phyloP scores from a whole-genome alignment of 805 yeast genomes.

The Kazachstania viticola region DNA sequence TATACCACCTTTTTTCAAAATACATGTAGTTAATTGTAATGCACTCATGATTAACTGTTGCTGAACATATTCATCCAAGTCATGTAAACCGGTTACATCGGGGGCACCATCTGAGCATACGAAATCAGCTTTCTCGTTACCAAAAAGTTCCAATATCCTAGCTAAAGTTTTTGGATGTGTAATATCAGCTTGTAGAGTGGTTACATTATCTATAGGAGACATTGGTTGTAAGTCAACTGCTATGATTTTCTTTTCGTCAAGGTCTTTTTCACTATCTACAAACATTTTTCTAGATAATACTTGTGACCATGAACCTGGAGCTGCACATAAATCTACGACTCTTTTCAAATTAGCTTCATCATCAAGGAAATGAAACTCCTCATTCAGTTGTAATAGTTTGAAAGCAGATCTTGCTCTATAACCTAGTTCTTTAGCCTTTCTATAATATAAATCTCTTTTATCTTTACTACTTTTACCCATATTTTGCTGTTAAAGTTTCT shows the following conservation, averaged over 20 bases:
- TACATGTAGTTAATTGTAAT: slow-evolving; percentile 78
- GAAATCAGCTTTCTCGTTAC: slow-evolving; percentile 87
- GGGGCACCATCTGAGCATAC: slow-evolving; percentile 98
- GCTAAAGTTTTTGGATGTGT: slow-evolving; percentile 87
- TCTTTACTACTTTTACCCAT: slow-evolving; percentile 97
- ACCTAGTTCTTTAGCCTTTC: slow-evolving; percentile 96
- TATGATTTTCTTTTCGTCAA: slow-evolving; percentile 54
- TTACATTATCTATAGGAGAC: slow-evolving; percentile 90
- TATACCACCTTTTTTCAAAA: slow-evolving; percentile 78
- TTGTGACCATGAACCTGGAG: slow-evolving; percentile 98
- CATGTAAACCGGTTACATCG: slow-evolving; percentile 95
- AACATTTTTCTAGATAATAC: slow-evolving; percentile 67
- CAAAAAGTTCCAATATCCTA: slow-evolving; percentile 67
- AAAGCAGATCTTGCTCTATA: slow-evolving; percentile 97
- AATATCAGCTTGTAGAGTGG: slow-evolving; percentile 88
- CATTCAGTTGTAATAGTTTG: slow-evolving; percentile 81
- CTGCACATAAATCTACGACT: slow-evolving; percentile 96
- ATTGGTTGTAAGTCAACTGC: slow-evolving; percentile 96
- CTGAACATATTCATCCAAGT: slow-evolving; percentile 91
- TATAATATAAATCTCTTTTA: slow-evolving; percentile 80
- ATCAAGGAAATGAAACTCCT: slow-evolving; percentile 72
- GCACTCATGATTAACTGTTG: slow-evolving; percentile 91
- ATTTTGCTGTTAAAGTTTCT: too few relatives aligned
- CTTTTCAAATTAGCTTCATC: slow-evolving; percentile 46
- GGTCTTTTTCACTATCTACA: slow-evolving; percentile 26